phyloP scores from a whole-genome alignment of 495 filamentous ascomycete genomes.

The Hypoxylon fragiforme region DNA sequence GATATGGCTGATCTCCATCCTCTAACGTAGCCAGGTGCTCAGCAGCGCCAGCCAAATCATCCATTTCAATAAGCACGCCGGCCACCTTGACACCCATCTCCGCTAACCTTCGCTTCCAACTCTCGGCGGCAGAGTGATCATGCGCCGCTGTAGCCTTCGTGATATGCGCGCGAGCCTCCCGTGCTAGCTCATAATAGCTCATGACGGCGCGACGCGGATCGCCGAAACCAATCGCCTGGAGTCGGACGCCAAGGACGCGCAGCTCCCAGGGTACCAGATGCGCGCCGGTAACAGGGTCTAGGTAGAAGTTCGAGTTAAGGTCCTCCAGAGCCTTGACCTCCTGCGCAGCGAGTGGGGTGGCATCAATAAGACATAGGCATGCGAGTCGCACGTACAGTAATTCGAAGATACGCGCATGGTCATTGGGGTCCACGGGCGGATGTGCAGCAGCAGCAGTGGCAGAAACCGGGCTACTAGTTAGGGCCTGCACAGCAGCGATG shows the following conservation, averaged over 20 bases:
- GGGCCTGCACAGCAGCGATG: slow-evolving; percentile 68
- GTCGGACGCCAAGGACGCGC: slow-evolving; percentile 74
- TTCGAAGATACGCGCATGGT: slow-evolving; percentile 67
- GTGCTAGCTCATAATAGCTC: slow-evolving; percentile 82
- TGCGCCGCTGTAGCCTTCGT: slow-evolving; percentile 36
- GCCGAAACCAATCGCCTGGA: slow-evolving; percentile 82
- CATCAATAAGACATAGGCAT: slow-evolving; percentile 75
- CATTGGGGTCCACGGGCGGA: slow-evolving; percentile 53
- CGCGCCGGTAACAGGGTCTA: slow-evolving; percentile 48
- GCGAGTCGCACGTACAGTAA: slow-evolving; percentile 82
- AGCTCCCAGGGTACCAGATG: slow-evolving; percentile 87
- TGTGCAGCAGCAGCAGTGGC: slow-evolving; percentile 33
- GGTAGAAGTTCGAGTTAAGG: slow-evolving; percentile 71
- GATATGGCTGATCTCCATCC: slow-evolving; percentile 56
- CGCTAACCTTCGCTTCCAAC: slow-evolving; percentile 70
- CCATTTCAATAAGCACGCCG: slow-evolving; percentile 86
- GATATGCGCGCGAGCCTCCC: slow-evolving; percentile 67
- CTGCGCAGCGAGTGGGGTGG: slow-evolving; percentile 72
- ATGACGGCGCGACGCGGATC: slow-evolving; percentile 85
- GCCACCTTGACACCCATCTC: slow-evolving; percentile 80
- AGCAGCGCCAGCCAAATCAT: slow-evolving; percentile 76
- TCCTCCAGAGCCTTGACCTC: slow-evolving; percentile 86
- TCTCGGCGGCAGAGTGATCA: slow-evolving; percentile 50
- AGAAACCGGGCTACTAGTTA: slow-evolving; percentile 55
- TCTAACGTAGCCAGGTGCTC: slow-evolving; percentile 61